Conservation (phyloP, 1,284 basidiomycete species). For the Microbotryomycetes sp. region DNA sequence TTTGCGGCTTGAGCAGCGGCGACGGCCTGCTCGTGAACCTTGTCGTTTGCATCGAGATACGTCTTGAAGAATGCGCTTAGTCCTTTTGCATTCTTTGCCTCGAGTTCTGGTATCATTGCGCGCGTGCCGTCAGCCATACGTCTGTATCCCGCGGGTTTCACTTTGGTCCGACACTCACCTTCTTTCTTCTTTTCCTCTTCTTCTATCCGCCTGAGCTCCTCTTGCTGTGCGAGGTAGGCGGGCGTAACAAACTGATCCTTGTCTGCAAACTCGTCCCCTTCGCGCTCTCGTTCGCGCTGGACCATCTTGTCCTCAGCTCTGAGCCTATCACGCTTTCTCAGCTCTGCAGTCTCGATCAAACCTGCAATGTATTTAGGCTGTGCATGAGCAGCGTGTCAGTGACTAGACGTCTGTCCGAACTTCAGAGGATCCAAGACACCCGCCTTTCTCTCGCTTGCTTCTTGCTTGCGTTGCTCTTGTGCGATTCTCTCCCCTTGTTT, state of each 20-base stretch:
- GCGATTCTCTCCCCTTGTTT: slow-evolving; percentile 71
- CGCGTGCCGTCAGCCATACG: slow-evolving; percentile 1
- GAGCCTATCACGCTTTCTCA: slow-evolving; percentile 79
- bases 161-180: slow-evolving; percentile 56
- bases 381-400: neutral
- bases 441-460: slow-evolving; percentile 57
- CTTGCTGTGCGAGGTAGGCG: slow-evolving; percentile 95
- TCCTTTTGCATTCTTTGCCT: slow-evolving; percentile 45
- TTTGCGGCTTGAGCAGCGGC: slow-evolving; percentile 51
- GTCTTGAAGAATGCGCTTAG: slow-evolving; percentile 81
- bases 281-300: slow-evolving; percentile 80
- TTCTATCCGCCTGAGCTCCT: slow-evolving; percentile 78
- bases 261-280: slow-evolving; percentile 89
- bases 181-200: slow-evolving; percentile 80
- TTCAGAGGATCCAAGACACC: neutral
- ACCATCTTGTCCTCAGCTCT: slow-evolving; percentile 98
- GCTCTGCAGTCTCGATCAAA: slow-evolving; percentile 74
- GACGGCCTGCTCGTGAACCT: slow-evolving; percentile 73
- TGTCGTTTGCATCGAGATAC: slow-evolving; percentile 70
- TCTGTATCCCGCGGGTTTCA: slow-evolving; percentile 23
- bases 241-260: slow-evolving; percentile 97
- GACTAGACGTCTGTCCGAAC: neutral
- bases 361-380: slow-evolving; percentile 90
- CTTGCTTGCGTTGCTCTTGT: slow-evolving; percentile 54
- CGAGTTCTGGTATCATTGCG: slow-evolving; percentile 17